phyloP scores from a whole-genome alignment of 2,329 filamentous ascomycete species.

The Ophidiomyces ophidiicola region DNA sequence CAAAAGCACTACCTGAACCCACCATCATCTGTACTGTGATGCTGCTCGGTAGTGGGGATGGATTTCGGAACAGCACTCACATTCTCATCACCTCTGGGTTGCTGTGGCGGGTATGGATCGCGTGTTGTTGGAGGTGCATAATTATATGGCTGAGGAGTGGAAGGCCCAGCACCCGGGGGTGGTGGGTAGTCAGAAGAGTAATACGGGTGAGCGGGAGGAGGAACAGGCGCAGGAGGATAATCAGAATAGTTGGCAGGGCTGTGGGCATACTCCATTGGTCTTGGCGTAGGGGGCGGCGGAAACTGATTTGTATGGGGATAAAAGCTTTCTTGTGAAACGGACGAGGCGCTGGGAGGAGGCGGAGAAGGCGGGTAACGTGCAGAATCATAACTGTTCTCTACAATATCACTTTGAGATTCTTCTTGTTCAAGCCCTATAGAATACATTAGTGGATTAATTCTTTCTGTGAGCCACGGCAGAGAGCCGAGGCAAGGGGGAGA shows the following conservation, averaged over 20 bases:
- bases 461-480: constrained; percentile 8
- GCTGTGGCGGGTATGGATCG: constrained; percentile 30
- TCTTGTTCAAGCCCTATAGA: constrained; percentile 23
- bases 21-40: constrained; percentile 30
- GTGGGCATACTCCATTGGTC: no score
- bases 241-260: no score
- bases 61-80: constrained; percentile 34
- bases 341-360: constrained; percentile 20
- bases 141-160: constrained; percentile 27
- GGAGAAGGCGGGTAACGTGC: constrained; percentile 30
- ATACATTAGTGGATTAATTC: constrained; percentile 19
- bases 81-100: constrained; percentile 38
- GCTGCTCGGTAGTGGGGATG: constrained; percentile 27
- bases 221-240: no score
- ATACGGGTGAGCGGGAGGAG: constrained; percentile 23
- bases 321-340: constrained; percentile 26
- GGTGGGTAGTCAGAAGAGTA: constrained; percentile 33
- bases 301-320: constrained; percentile 33
- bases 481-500: constrained; percentile 3
- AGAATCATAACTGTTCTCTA: constrained; percentile 31
- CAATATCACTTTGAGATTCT: constrained; percentile 23
- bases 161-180: constrained; percentile 29
- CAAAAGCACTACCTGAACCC: constrained; percentile 23
- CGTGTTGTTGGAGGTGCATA: constrained; percentile 25
- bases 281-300: constrained; percentile 20